phyloP scores from a whole-genome alignment of 805 yeast species.

The Metschnikowia noctiluminum region DNA sequence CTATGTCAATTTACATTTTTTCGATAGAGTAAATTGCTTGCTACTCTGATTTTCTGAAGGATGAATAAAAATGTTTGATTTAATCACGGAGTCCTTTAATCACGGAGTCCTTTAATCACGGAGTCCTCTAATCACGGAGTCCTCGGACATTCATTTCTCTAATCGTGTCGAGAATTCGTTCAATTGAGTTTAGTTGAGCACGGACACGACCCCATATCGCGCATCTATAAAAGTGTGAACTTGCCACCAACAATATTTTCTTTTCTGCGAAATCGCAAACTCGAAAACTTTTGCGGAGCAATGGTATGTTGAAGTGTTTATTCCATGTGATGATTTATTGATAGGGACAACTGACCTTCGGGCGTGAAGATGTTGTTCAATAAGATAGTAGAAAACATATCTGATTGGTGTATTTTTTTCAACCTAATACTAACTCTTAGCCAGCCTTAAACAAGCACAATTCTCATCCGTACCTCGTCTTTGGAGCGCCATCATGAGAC shows the following conservation, averaged over 20 bases:
- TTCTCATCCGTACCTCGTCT: too few relatives aligned
- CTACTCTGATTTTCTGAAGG: too few relatives aligned
- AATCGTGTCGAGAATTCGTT: too few relatives aligned
- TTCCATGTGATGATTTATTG: constrained; percentile 17
- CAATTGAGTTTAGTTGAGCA: not conserved
- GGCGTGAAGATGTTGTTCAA: constrained; percentile 20
- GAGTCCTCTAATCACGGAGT: too few relatives aligned
- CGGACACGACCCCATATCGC: not conserved
- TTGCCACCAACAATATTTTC: not conserved
- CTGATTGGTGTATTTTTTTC: constrained; percentile 5
- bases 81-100: too few relatives aligned
- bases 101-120: too few relatives aligned
- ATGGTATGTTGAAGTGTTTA: not conserved
- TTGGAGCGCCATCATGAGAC: not conserved
- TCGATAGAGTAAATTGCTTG: too few relatives aligned
- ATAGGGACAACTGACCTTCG: constrained; percentile 24
- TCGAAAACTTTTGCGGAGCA: not conserved
- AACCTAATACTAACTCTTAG: too few relatives aligned
- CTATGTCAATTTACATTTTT: too few relatives aligned
- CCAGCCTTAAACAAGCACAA: not conserved
- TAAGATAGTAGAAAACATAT: constrained; percentile 17
- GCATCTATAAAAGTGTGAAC: not conserved
- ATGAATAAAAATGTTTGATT: too few relatives aligned
- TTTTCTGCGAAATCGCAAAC: too few relatives aligned
- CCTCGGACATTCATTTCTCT: too few relatives aligned